Conservation (phyloP, 352 stramenopile genomes). For the Globisporangium apiculatum region DNA sequence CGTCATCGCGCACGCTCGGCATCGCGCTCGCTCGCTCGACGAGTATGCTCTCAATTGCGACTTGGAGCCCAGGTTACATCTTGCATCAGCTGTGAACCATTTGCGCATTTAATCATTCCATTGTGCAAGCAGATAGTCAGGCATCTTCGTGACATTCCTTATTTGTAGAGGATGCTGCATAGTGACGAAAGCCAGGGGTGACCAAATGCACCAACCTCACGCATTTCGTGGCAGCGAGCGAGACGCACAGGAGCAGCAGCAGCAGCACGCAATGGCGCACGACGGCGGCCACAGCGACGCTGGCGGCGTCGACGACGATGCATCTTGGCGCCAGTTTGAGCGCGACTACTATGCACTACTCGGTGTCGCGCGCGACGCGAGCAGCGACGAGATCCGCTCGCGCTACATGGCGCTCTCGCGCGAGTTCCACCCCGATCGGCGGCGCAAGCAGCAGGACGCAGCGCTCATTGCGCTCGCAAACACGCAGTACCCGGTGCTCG, state of each 20-base stretch:
- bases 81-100: no score
- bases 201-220: no score
- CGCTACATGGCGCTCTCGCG: slow-evolving; percentile 67
- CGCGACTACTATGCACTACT: slow-evolving; percentile 84
- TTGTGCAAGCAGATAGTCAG: no score
- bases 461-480: slow-evolving; percentile 60
- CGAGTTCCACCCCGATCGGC: slow-evolving; percentile 82
- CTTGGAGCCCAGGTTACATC: no score
- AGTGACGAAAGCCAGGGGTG: no score
- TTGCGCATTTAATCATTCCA: no score
- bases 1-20: slow-evolving; percentile 63
- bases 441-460: slow-evolving; percentile 33
- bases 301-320: slow-evolving; percentile 14
- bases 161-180: no score
- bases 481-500: slow-evolving; percentile 68
- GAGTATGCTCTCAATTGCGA: not conserved
- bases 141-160: no score
- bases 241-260: not conserved
- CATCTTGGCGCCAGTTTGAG: slow-evolving; percentile 50
- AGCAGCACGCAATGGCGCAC: slow-evolving; percentile 1
- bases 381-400: slow-evolving; percentile 53
- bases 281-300: not conserved
- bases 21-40: slow-evolving; percentile 7
- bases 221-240: slow-evolving; percentile 3
- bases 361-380: slow-evolving; percentile 48